Evolutionary conservation across 1,284 basidiomycete genomes (phyloP).

Genomic region (Cutaneotrichosporon dermatis): DNA sequence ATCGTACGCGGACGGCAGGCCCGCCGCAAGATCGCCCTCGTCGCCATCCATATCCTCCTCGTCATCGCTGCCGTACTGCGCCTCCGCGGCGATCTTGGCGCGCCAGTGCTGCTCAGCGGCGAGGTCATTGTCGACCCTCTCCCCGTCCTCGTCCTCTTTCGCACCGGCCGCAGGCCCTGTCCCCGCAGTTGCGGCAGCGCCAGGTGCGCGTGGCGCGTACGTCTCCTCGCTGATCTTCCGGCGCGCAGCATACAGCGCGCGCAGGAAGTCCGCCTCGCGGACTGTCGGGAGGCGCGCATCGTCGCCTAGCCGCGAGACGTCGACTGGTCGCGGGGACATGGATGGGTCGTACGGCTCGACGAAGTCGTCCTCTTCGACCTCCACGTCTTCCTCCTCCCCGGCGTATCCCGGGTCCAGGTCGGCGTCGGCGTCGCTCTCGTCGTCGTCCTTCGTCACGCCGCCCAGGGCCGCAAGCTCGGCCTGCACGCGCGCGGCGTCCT

Average conservation of each 20-base stretch:
- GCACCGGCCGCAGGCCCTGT: too few species aligned
- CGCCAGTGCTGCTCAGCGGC: slow-evolving; percentile 79
- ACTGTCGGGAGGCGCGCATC: slow-evolving; percentile 74
- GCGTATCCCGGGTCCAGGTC: slow-evolving; percentile 42
- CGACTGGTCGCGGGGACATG: slow-evolving; percentile 74
- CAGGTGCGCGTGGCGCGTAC: slow-evolving; percentile 61
- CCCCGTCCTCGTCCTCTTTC: not conserved
- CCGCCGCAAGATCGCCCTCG: slow-evolving; percentile 76
- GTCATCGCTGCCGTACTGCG: slow-evolving; percentile 31
- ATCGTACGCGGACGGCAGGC: slow-evolving; percentile 61
- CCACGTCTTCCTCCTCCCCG: slow-evolving; percentile 54
- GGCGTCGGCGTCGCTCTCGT: slow-evolving; percentile 50
- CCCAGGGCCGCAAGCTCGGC: slow-evolving; percentile 78
- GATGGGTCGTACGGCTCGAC: slow-evolving; percentile 70
- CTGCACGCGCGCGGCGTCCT: slow-evolving; percentile 87
- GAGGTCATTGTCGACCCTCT: slow-evolving; percentile 57
- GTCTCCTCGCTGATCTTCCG: slow-evolving; percentile 71
- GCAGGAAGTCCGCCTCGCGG: slow-evolving; percentile 62
- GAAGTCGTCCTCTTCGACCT: slow-evolving; percentile 47
- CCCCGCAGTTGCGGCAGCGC: too few species aligned
- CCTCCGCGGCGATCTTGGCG: slow-evolving; percentile 51
- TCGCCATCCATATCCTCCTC: slow-evolving; percentile 54
- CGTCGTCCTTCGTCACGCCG: slow-evolving; percentile 34
- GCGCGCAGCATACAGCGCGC: slow-evolving; percentile 55
- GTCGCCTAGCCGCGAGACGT: slow-evolving; percentile 67